Percentiles rank a stretch among this genome's conserved stretches.
Conservation (phyloP, 2,329 filamentous ascomycete species). For the Colletotrichum tropicale region DNA sequence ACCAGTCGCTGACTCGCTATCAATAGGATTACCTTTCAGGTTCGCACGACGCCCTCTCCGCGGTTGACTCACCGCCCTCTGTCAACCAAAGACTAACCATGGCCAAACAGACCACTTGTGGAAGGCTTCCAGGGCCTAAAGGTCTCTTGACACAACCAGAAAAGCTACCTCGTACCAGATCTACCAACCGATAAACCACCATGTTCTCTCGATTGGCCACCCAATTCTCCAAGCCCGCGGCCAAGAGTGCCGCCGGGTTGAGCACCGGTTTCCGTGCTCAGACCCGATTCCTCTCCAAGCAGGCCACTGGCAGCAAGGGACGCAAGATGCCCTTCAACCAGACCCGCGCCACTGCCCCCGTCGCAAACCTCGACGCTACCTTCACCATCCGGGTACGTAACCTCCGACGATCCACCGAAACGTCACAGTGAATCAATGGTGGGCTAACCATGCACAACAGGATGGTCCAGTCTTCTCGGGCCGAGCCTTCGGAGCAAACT, state of each 20-base stretch:
- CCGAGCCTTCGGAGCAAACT: slow-evolving; percentile 94
- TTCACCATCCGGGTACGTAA: slow-evolving; percentile 85
- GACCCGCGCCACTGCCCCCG: slow-evolving; percentile 66
- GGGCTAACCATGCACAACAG: slow-evolving; percentile 43
- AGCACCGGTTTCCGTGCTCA: slow-evolving; percentile 31
- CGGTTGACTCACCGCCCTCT: slow-evolving; percentile 46
- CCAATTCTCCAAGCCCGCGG: slow-evolving; percentile 57
- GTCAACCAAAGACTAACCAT: slow-evolving; percentile 31
- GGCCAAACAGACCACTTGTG: slow-evolving; percentile 53
- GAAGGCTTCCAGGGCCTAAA: slow-evolving; percentile 55
- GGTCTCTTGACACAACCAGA: slow-evolving; percentile 26
- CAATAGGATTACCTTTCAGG: slow-evolving; percentile 77
- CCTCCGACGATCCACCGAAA: neutral
- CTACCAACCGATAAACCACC: slow-evolving; percentile 28
- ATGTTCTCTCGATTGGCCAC: slow-evolving; percentile 67
- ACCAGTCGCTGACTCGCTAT: slow-evolving; percentile 44
- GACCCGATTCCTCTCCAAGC: slow-evolving; percentile 42
- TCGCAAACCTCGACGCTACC: slow-evolving; percentile 80
- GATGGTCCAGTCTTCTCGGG: slow-evolving; percentile 96
- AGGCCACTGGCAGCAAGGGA: slow-evolving; percentile 67
- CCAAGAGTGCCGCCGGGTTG: slow-evolving; percentile 46
- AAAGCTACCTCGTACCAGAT: neutral
- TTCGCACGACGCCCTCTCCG: slow-evolving; percentile 42
- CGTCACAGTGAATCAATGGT: neutral
- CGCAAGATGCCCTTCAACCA: slow-evolving; percentile 67